A percentile compares a stretch with the other conserved stretches of the same genome.
Evolutionary conservation across 495 filamentous ascomycete species (phyloP).

Genomic region (Aspergillus wentii): DNA sequence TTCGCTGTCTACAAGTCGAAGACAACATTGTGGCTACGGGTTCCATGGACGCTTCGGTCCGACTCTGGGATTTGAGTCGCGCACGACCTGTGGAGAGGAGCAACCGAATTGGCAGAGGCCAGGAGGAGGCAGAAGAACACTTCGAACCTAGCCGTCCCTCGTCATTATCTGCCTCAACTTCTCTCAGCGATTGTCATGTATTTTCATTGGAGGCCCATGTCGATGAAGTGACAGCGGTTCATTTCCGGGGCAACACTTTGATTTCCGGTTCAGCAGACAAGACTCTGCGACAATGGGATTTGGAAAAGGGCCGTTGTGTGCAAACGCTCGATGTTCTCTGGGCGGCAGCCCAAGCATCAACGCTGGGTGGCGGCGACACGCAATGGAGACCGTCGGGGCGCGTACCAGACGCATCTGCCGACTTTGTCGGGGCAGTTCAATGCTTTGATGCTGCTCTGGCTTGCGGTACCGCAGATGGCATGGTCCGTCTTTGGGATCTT

Average conservation of each 20-base stretch:
- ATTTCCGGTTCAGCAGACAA: conserved; percentile 97
- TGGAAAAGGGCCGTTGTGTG: conserved; percentile 90
- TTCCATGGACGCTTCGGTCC: conserved; percentile 91
- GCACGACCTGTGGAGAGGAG: conserved; percentile 56
- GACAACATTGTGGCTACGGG: conserved; percentile 95
- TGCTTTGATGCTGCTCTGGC: conserved; percentile 96
- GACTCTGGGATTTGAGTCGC: conserved; percentile 84
- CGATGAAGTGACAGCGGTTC: conserved; percentile 88
- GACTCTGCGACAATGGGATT: conserved; percentile 95
- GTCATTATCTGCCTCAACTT: conserved; percentile 57
- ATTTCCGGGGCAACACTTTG: conserved; percentile 82
- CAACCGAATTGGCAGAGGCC: conserved; percentile 60
- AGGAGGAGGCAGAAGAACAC: conserved; percentile 57
- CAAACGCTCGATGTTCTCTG: conserved; percentile 99
- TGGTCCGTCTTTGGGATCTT: conserved; percentile 97
- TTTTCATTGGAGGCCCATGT: conserved; percentile 87
- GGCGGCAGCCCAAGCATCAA: conserved; percentile 89
- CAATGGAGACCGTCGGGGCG: conserved; percentile 56
- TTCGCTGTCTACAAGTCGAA: conserved; percentile 88
- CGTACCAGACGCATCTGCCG: conserved; percentile 62
- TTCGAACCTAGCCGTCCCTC: conserved; percentile 36
- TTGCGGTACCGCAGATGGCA: conserved; percentile 97
- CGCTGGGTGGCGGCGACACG: conserved; percentile 52
- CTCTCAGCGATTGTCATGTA: conserved; percentile 80
- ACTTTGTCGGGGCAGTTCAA: conserved; percentile 93